Base-by-base conservation (phyloP, 306 rosid genomes). In the Malus sylvestris region DNA sequence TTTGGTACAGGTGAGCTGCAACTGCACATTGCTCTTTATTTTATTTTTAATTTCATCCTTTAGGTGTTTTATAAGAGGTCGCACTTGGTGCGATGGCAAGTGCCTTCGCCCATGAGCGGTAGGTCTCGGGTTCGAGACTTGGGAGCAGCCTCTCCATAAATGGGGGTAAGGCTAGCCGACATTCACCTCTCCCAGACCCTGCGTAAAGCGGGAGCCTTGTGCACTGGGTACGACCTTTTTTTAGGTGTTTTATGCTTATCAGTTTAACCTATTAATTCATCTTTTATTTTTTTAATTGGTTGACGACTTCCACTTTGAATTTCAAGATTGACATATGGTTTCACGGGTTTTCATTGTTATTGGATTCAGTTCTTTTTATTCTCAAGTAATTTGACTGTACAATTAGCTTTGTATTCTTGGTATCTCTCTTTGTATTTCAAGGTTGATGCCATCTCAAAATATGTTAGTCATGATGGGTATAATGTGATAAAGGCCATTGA, bases 1-100 rank as follows among this genome's bases (percentile, higher is more conserved):
- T 96, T 83, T 96, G 99, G 99, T 96, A 96, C 89, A 92, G 99
- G 99, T 96, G 55, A 84, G 97, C 72, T 51, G 38, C 73, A 72
- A 59, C 38, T 15, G 22, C 71, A 32, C 25, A 13, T 61, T 15
- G 74, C 35, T 49, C 27, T 18, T 8, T 33, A 45, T 69, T 69
- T 44, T 16, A 10, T 14, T 23, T 25, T 33, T 23, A 20, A 30
- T 18, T 16, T 46, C 40, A 9, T 60, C 52, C 8, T 60, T 51
- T 3, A 14, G 32, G 8, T 52, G 25, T 45, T 40, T 53, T 11
- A 18, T 3, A 23, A 23, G 23, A 23, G 23, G 23, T 23, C 23
- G 23, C 23, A 23, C 23, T 23, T 23, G 23, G 23, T 23, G 23
- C 23, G 23, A 23, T 23, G 23, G 23, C 23, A 23, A 23, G 23